Base-by-base conservation (phyloP, 805 yeast species). In the Kuraishia hungarica region DNA sequence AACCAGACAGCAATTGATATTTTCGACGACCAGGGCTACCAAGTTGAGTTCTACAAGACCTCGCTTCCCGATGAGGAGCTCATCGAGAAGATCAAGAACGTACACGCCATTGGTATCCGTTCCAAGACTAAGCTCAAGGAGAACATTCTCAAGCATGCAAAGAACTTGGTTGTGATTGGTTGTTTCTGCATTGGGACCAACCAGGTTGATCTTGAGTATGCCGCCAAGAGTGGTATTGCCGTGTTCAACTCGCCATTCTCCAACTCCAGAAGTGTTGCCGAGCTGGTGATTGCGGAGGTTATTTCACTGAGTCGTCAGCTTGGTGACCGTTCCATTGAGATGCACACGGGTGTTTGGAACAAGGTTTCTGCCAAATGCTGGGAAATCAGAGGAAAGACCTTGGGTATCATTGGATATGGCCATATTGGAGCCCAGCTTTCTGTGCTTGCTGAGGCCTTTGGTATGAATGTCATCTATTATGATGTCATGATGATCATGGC, bases 131-230 rank as follows among this genome's bases (percentile, higher is more conserved):
- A 84, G 72, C 78, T 94, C 67, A 89, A 91, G 48, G 86, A 82
- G 62, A 83, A 83, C 53, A 84, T 94, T 28, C 78, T 94, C 64
- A 77, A 82, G 60, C 89, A 88, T 64, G 99, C 99, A 56, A 87
- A 85, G 70, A 89, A 93, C 76, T 79, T 94, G 72, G 88, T 88
- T 26, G 92, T 83, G 35, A 78, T 94, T 72, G 99, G 99, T 56
- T 94, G 99, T 77, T 94, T 94, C 87, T 94, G 99, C 80, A 94
- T 94, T 63, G 99, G 99, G 67, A 94, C 98, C 58, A 94, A 94
- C 77, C 99, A 94, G 76, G 99, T 94, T 55, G 96, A 94, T 71
- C 79, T 92, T 60, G 89, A 88, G 62, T 88, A 69, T 64, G 99
- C 99, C 56, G 97, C 98, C 60, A 82, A 86, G 66, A 80, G 82